phyloP scores from a whole-genome alignment of 176 grass and related monocot species.

The Oryza meridionalis region DNA sequence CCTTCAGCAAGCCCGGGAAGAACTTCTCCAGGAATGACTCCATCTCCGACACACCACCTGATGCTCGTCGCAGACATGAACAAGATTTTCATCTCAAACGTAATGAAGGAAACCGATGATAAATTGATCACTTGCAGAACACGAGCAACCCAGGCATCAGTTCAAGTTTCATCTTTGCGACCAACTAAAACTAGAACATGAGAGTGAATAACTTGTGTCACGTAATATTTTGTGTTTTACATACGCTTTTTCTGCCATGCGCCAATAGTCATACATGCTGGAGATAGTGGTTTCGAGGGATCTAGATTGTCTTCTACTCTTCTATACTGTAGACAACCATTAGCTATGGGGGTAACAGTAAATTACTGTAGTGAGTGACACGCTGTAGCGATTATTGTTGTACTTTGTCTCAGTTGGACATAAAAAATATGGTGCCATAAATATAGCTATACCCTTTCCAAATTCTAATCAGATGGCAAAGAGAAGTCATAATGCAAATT shows the following conservation, averaged over 20 bases:
- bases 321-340: too few relatives aligned
- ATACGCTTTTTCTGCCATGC: neutral
- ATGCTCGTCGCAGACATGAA: neutral
- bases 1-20: constrained; percentile 59
- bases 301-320: too few relatives aligned
- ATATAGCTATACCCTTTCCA: too few relatives aligned
- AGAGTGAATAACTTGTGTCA: neutral
- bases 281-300: neutral
- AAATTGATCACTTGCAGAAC: neutral
- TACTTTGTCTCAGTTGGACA: neutral
- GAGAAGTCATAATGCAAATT: too few relatives aligned
- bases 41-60: constrained; percentile 82
- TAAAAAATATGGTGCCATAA: too few relatives aligned
- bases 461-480: neutral
- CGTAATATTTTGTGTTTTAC: neutral
- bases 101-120: neutral
- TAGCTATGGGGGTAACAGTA: too few relatives aligned
- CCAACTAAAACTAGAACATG: neutral
- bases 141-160: neutral
- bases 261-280: neutral
- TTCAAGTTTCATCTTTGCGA: neutral
- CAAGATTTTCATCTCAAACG: neutral
- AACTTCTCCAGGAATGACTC: constrained; percentile 69
- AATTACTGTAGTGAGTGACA: too few relatives aligned
- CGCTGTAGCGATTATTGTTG: too few relatives aligned